Conservation (phyloP, 306 rosid species). For the Rosa rugosa region DNA sequence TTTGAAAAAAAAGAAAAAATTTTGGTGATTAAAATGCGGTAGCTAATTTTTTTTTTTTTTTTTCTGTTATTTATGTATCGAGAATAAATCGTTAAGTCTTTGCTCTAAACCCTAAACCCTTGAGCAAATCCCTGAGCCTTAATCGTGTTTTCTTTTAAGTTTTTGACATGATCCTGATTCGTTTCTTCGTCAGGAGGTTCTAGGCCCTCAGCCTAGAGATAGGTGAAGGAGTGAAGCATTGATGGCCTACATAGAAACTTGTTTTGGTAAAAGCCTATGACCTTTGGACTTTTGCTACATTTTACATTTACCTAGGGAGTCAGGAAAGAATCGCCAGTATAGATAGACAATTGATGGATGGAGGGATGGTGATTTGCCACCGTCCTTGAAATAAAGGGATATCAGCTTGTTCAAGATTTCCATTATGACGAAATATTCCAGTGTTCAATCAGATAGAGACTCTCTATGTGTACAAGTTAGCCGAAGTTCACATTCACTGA, state of each 20-base stretch:
- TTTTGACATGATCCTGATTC: background rate
- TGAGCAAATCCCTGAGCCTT: too few relatives aligned
- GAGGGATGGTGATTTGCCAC: background rate
- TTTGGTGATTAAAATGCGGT: background rate
- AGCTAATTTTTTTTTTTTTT: too few relatives aligned
- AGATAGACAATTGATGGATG: background rate
- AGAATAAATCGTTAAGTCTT: too few relatives aligned
- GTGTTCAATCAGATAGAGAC: conserved; percentile 1
- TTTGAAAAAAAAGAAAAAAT: background rate
- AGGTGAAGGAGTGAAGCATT: background rate
- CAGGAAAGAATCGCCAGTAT: background rate
- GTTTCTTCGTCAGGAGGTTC: background rate
- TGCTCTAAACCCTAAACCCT: too few relatives aligned
- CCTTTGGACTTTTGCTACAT: background rate
- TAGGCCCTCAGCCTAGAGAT: background rate
- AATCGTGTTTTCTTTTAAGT: too few relatives aligned
- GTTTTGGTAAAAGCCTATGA: background rate
- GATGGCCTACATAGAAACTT: conserved; percentile 4
- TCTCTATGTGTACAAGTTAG: background rate
- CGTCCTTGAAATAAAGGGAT: background rate
- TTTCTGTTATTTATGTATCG: too few relatives aligned
- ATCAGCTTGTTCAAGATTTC: background rate
- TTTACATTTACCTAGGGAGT: background rate
- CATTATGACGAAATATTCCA: conserved; percentile 1
- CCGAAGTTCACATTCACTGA: background rate